Percentiles rank a stretch among this genome's conserved stretches.
Conservation (phyloP, 2,329 filamentous ascomycete genomes). For the Coniochaeta sp. region DNA sequence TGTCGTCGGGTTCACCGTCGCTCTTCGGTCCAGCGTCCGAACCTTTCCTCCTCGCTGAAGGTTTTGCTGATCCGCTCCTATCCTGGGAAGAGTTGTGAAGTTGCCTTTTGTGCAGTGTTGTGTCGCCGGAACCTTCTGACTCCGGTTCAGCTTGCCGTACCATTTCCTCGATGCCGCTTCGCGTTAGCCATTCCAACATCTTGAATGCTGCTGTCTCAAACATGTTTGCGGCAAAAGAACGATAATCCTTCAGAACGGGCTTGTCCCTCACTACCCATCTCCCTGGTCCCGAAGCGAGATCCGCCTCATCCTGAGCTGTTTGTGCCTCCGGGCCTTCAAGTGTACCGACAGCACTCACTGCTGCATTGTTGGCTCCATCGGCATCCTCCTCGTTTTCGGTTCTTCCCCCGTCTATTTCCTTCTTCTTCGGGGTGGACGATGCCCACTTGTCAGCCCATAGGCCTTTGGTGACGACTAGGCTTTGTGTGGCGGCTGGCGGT, state of each 20-base stretch:
- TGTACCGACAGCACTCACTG: too few species aligned
- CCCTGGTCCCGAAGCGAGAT: background rate
- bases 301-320: background rate
- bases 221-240: constrained; percentile 55
- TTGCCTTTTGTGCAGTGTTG: too few species aligned
- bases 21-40: background rate
- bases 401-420: too few species aligned
- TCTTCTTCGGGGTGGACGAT: too few species aligned
- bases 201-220: constrained; percentile 61
- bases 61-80: background rate
- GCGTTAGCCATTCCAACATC: constrained; percentile 65
- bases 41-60: background rate
- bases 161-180: constrained; percentile 45
- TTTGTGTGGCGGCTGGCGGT: constrained; percentile 37
- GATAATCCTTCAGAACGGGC: constrained; percentile 45
- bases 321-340: too few species aligned
- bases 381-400: too few species aligned
- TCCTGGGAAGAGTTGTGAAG: too few species aligned
- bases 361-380: too few species aligned
- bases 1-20: background rate
- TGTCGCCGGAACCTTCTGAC: too few species aligned
- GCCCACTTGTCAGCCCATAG: too few species aligned
- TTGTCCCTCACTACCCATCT: constrained; percentile 36
- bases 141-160: constrained; percentile 19
- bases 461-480: constrained; percentile 42